A percentile compares a stretch with the other conserved stretches of the same genome.
These are phyloP conservation scores for Penicillium occitanis DNA, from an alignment of 2,329 filamentous ascomycete genomes.

Conservation along the genomic window DNA sequence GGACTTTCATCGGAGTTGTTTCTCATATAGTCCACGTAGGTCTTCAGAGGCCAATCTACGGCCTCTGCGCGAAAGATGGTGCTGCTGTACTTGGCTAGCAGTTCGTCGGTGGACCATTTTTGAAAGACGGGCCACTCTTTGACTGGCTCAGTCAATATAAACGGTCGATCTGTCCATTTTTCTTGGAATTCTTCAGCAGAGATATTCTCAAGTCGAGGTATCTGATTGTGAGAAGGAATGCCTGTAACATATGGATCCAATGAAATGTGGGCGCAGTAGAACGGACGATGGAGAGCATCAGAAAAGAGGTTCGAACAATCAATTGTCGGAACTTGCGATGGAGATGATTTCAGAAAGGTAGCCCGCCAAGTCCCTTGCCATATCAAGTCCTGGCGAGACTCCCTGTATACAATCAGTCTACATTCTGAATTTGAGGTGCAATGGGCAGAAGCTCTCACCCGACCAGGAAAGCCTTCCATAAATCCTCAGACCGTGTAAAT, in stretches of 20 bases:
- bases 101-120: slow-evolving; percentile 69
- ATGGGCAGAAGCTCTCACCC: slow-evolving; percentile 61
- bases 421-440: neutral
- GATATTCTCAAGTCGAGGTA: slow-evolving; percentile 67
- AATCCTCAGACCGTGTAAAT: slow-evolving; percentile 77
- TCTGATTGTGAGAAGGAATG: slow-evolving; percentile 73
- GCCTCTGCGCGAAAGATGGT: slow-evolving; percentile 83
- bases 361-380: slow-evolving; percentile 87
- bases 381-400: slow-evolving; percentile 45
- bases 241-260: slow-evolving; percentile 65
- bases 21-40: slow-evolving; percentile 78
- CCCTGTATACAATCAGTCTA: slow-evolving; percentile 4
- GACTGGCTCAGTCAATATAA: slow-evolving; percentile 80
- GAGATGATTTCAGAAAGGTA: slow-evolving; percentile 65
- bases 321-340: slow-evolving; percentile 56
- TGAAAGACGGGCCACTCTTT: slow-evolving; percentile 76
- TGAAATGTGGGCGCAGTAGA: slow-evolving; percentile 77
- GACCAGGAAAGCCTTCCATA: slow-evolving; percentile 85
- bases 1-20: slow-evolving; percentile 82
- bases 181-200: slow-evolving; percentile 70
- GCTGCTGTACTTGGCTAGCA: slow-evolving; percentile 64
- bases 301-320: slow-evolving; percentile 81
- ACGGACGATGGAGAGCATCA: slow-evolving; percentile 85
- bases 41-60: slow-evolving; percentile 85
- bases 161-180: slow-evolving; percentile 76